Evolutionary conservation across 257 asterid genomes (phyloP), one percentile per base, ranked within the genome.

Genomic region (Przewalskia tangutica): DNA sequence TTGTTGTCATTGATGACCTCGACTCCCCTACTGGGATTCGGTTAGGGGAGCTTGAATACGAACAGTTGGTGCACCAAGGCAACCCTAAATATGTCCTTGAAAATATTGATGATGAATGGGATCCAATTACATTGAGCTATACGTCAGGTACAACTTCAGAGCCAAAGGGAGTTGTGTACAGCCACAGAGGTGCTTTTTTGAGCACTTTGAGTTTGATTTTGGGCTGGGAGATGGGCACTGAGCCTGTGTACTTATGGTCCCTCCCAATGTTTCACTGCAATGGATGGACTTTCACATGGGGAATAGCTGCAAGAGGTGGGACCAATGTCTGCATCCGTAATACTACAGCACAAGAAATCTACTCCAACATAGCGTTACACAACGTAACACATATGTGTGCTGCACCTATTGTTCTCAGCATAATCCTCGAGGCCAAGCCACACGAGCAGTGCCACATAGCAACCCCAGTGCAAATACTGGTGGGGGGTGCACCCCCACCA

Each of bases 281-380:
- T 54, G 98, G 98, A 0, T 94, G 98, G 98, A 94, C 98, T 13
- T 93, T 94, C 88, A 88, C 98, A 0, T 94, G 98, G 98, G 98
- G 97, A 0, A 83, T 91, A 10, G 93, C 98, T 4, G 98, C 98
- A 4, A 89, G 97, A 5, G 98, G 98, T 13, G 98, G 98, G 12
- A 91, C 98, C 2, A 94, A 91, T 62, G 93, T 94, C 44, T 94
- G 97, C 87, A 94, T 94, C 67, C 92, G 98, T 46, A 87, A 77
- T 86, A 88, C 94, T 8, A 70, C 93, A 10, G 93, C 97, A 0
- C 77, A 73, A 2, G 93, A 93, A 77, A 94, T 93, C 85, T 93
- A 90, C 84, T 77, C 76, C 0, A 87, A 44, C 88, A 93, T 94
- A 4, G 85, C 77, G 1, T 1, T 77, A 4, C 97, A 94, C 83